A percentile compares a stretch with the other conserved stretches of the same genome.
These are phyloP conservation scores for Seiridium cupressi DNA, from an alignment of 2,329 filamentous ascomycete genomes.

Conservation along the genomic window DNA sequence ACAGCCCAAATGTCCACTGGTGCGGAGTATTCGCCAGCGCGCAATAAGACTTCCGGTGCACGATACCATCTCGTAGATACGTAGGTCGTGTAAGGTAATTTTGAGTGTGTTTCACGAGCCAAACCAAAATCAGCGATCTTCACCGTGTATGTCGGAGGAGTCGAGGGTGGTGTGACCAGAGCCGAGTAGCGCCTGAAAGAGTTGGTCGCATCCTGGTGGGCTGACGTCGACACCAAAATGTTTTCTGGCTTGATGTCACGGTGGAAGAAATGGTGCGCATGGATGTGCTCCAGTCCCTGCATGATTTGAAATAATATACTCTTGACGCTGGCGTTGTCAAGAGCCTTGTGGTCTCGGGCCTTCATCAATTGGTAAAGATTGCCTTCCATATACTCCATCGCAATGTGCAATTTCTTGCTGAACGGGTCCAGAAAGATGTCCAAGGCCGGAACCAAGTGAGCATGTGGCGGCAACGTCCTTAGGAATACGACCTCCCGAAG, in stretches of 20 bases:
- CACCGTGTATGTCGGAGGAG: constrained; percentile 89
- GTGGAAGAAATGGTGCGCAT: constrained; percentile 96
- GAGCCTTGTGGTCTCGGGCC: constrained; percentile 88
- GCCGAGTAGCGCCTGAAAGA: constrained; percentile 92
- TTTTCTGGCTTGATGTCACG: constrained; percentile 99
- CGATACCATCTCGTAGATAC: constrained; percentile 98
- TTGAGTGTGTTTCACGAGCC: constrained; percentile 95
- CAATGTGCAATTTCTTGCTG: constrained; percentile 94
- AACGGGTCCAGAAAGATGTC: constrained; percentile 98
- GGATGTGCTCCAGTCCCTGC: constrained; percentile 93
- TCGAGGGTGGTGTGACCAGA: constrained; percentile 90
- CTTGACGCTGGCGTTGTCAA: constrained; percentile 91
- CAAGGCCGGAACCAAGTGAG: constrained; percentile 91
- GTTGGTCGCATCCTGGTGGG: constrained; percentile 76
- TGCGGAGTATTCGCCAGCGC: constrained; percentile 94
- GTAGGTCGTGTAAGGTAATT: constrained; percentile 95
- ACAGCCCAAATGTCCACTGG: constrained; percentile 99
- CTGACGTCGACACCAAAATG: constrained; percentile 91
- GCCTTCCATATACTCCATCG: constrained; percentile 99
- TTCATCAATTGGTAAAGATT: constrained; percentile 99
- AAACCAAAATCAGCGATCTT: constrained; percentile 99
- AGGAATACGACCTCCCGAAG: constrained; percentile 96
- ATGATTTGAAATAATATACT: constrained; percentile 98
- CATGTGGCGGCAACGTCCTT: constrained; percentile 80
- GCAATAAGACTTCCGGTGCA: constrained; percentile 88